Evolutionary conservation across 2,329 filamentous ascomycete genomes (phyloP).

Genomic region (Hymenoscyphus scutula): DNA sequence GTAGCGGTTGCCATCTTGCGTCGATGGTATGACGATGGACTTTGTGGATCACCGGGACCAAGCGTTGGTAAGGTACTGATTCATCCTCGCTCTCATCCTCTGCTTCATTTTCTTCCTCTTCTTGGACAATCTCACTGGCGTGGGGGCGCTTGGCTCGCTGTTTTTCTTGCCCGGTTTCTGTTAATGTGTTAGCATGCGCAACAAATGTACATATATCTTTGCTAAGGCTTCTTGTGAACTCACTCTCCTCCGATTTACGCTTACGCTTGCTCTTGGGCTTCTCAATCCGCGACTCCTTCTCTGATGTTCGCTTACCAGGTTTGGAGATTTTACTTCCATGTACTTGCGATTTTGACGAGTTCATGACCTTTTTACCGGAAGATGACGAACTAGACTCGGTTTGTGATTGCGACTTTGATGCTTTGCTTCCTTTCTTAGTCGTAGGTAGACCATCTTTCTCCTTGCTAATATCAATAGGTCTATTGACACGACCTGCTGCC

Average conservation of each 20-base stretch:
- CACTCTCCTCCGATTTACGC: slow-evolving; percentile 18
- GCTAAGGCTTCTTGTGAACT: not conserved
- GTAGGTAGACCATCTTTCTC: slow-evolving; percentile 1
- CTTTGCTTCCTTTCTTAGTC: slow-evolving; percentile 13
- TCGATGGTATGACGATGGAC: slow-evolving; percentile 65
- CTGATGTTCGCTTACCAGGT: not conserved
- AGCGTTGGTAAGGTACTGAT: slow-evolving; percentile 44
- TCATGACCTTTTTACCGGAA: not conserved
- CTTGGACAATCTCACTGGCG: slow-evolving; percentile 5
- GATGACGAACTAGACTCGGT: not conserved
- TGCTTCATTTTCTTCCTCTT: slow-evolving; percentile 13
- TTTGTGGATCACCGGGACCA: slow-evolving; percentile 49
- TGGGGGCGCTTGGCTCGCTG: slow-evolving; percentile 9
- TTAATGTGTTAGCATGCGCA: not conserved
- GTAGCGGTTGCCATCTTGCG: slow-evolving; percentile 63
- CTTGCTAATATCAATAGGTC: not conserved
- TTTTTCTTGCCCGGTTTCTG: slow-evolving; percentile 10
- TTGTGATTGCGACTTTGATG: slow-evolving; percentile 2
- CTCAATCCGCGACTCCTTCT: slow-evolving; percentile 11
- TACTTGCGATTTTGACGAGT: not conserved
- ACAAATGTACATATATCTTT: not conserved
- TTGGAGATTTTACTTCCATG: not conserved
- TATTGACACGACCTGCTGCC: not conserved
- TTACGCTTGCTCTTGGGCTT: slow-evolving; percentile 10
- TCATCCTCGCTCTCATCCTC: slow-evolving; percentile 16